Percentiles rank a stretch among this genome's conserved stretches.
These are phyloP conservation scores for Microbotryum intermedium DNA, from an alignment of 1,284 basidiomycete species.

Conservation along the genomic window DNA sequence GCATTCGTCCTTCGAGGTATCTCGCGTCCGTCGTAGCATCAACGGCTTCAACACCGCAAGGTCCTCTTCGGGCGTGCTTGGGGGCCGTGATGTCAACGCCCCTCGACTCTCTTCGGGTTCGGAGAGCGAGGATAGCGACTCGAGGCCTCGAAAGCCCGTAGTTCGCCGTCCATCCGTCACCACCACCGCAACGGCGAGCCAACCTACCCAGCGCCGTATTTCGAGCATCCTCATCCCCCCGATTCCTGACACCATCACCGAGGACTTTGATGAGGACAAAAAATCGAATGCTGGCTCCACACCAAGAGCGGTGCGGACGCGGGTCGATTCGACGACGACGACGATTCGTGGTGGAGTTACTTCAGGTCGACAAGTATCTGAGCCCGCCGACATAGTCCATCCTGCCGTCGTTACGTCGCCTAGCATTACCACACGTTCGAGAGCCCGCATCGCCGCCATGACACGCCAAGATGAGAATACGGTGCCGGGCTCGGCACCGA, in stretches of 20 bases:
- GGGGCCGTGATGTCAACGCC: too few relatives aligned
- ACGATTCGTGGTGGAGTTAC: too few relatives aligned
- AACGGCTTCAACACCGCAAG: not conserved
- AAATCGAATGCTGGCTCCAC: not conserved
- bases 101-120: not conserved
- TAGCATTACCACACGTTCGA: too few relatives aligned
- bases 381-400: too few relatives aligned
- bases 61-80: not conserved
- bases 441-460: too few relatives aligned
- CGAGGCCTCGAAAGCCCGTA: not conserved
- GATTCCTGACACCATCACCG: conserved; percentile 1
- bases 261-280: conserved; percentile 11
- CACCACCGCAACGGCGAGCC: not conserved
- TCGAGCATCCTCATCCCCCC: conserved; percentile 2
- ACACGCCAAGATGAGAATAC: too few relatives aligned
- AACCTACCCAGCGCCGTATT: not conserved
- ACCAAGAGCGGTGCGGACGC: too few relatives aligned
- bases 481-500: too few relatives aligned
- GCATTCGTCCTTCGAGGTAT: not conserved
- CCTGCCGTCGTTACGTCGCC: too few relatives aligned
- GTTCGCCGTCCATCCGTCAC: not conserved
- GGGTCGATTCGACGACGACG: too few relatives aligned
- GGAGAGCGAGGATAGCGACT: conserved; percentile 3
- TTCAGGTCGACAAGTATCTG: too few relatives aligned
- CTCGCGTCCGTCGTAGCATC: conserved; percentile 11